These are phyloP conservation scores for Paracoccidioides lutzii DNA, from an alignment of 2,329 filamentous ascomycete species.

Conservation along the genomic window DNA sequence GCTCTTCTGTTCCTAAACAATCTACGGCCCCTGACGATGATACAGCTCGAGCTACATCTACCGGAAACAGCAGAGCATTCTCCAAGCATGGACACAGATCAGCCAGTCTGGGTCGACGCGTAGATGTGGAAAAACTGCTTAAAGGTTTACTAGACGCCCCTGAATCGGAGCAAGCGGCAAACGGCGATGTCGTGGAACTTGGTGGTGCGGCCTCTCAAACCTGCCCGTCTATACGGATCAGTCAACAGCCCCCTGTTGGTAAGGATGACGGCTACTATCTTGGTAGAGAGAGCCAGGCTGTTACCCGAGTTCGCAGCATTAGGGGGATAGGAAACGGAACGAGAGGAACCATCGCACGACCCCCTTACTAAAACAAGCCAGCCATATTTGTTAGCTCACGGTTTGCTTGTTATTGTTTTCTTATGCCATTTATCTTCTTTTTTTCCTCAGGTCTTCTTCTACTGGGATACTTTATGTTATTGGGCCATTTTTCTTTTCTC, in stretches of 20 bases:
- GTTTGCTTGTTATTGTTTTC: not conserved
- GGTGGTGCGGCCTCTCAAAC: not conserved
- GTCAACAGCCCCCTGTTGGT: not conserved
- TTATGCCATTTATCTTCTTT: not conserved
- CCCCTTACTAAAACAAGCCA: slow-evolving; percentile 13
- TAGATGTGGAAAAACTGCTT: slow-evolving; percentile 26
- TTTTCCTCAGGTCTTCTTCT: not conserved
- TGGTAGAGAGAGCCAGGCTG: not conserved
- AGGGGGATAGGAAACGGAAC: not conserved
- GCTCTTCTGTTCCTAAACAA: not conserved
- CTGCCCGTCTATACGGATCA: not conserved
- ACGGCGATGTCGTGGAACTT: not conserved
- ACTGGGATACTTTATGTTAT: not conserved
- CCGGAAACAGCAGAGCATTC: not conserved
- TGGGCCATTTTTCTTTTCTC: not conserved
- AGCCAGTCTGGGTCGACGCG: slow-evolving; percentile 11
- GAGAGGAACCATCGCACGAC: slow-evolving; percentile 14
- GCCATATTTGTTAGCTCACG: not conserved
- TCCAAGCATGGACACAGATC: slow-evolving; percentile 6
- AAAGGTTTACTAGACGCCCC: slow-evolving; percentile 24
- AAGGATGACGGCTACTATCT: not conserved
- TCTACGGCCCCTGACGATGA: not conserved
- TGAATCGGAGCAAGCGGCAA: slow-evolving; percentile 7
- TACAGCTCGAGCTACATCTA: not conserved
- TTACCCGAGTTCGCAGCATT: not conserved